phyloP scores from a whole-genome alignment of 306 rosid species.

The Ormosia emarginata region DNA sequence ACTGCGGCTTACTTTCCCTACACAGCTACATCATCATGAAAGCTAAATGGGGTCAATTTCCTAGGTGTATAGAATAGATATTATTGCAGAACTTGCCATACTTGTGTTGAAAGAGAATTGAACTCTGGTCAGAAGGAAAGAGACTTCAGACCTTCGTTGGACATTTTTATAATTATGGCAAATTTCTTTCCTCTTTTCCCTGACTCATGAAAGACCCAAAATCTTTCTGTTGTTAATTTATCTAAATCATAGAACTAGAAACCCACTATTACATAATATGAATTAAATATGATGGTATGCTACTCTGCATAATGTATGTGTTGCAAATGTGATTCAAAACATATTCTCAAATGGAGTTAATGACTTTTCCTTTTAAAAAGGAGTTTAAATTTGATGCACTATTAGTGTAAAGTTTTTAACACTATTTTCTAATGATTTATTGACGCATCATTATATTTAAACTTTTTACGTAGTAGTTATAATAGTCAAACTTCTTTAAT shows the following conservation, averaged over 20 bases:
- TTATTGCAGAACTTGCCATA: not conserved
- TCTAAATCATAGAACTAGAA: not conserved
- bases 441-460: too few relatives aligned
- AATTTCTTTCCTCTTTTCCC: not conserved
- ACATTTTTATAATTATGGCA: not conserved
- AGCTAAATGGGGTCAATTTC: conserved; percentile 5
- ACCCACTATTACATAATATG: not conserved
- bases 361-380: not conserved
- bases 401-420: too few relatives aligned
- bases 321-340: not conserved
- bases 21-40: not conserved
- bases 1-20: not conserved
- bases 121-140: not conserved
- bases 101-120: not conserved
- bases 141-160: not conserved
- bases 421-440: too few relatives aligned
- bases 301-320: not conserved
- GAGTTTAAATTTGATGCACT: too few relatives aligned
- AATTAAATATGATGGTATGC: not conserved
- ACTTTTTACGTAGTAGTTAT: too few relatives aligned
- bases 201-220: not conserved
- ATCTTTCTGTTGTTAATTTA: not conserved
- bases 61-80: not conserved
- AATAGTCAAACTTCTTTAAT: too few relatives aligned
- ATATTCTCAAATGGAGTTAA: not conserved